Evolutionary conservation across 352 stramenopile species (phyloP).

Genomic region (Hyaloperonospora arabidopsidis): DNA sequence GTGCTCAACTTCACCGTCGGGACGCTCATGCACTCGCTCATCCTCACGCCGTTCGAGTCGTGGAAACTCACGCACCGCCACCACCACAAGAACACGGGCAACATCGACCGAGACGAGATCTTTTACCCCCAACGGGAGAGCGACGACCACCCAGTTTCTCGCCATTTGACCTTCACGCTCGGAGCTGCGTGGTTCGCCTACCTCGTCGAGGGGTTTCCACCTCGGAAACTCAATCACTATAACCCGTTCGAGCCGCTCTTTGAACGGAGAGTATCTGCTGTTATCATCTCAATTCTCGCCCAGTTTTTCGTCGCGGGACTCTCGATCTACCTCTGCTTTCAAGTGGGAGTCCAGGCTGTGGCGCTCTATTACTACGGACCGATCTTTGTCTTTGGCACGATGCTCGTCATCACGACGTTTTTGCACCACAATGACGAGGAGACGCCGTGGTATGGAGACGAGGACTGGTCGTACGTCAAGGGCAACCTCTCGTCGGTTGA

Average conservation of each 20-base stretch:
- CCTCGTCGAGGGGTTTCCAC: constrained; percentile 62
- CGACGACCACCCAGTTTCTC: constrained; percentile 42
- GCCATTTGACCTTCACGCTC: constrained; percentile 41
- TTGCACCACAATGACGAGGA: constrained; percentile 81
- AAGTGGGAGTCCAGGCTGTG: constrained; percentile 49
- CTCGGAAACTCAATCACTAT: constrained; percentile 71
- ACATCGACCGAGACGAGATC: constrained; percentile 79
- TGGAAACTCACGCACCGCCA: constrained; percentile 79
- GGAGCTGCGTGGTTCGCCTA: constrained; percentile 69
- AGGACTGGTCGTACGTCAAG: constrained; percentile 80
- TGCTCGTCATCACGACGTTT: constrained; percentile 82
- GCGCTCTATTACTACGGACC: constrained; percentile 71
- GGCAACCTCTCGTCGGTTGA: constrained; percentile 77
- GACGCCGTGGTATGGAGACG: constrained; percentile 76
- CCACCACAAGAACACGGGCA: constrained; percentile 85
- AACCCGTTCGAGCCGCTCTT: constrained; percentile 75
- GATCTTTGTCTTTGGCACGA: constrained; percentile 64
- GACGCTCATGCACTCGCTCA: constrained; percentile 70
- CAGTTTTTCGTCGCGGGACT: constrained; percentile 35
- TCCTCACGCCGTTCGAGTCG: constrained; percentile 71
- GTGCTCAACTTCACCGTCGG: constrained; percentile 71
- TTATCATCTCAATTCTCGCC: constrained; percentile 51
- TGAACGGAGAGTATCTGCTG: constrained; percentile 45
- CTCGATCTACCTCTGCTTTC: constrained; percentile 38
- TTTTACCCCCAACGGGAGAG: constrained; percentile 71